Base-by-base conservation (phyloP, 371 early-diverging fungal genomes). In the Parasitella parasitica region DNA sequence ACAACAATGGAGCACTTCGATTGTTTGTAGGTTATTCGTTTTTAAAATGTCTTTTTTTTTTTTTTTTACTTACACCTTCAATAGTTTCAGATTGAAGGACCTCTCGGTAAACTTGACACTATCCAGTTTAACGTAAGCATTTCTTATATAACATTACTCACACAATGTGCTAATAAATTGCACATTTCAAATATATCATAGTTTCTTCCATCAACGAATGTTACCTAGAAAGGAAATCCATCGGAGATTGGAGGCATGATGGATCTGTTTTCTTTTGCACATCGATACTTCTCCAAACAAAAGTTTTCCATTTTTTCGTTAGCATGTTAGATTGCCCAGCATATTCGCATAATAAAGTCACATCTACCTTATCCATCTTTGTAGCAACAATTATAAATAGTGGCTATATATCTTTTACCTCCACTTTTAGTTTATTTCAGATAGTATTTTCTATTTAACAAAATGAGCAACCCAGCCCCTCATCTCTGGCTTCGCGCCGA, bases 401-500 rank as follows among this genome's bases (percentile, higher is more conserved):
- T 36, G n/a, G 32, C 27, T 7, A 24, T 35, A 24, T 54, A 8
- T 30, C 4, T 32, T 39, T 36, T 30, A 39, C 22, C 54, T 32
- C 12, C 36, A 54, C 50, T 22, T 53, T 54, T 38, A 46, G 20
- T 58, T 54, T 57, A 30, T 15, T 28, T 38, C 22, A 22, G 38
- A 52, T 32, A 50, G 30, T 56, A 67, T 62, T 59, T 67, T 59
- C 3, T 35, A 54, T 55, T 63, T 53, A 46, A 38, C 39, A 51
- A 50, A 53, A 57, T 50, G 46, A 6, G 32, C 16, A 41, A 35
- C 49, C 16, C 36, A 54, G 46, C 59, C 59, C 81, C 81, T 80
- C 94, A 97, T 72, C 88, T 97, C 58, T 96, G 96, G 97, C 89
- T 98, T 57, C 90, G 98, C 69, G 94, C 95, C 53, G 98, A 98